Evolutionary conservation across 768 basidiomycete species (phyloP).

Genomic region (Tubosaeta sp.): DNA sequence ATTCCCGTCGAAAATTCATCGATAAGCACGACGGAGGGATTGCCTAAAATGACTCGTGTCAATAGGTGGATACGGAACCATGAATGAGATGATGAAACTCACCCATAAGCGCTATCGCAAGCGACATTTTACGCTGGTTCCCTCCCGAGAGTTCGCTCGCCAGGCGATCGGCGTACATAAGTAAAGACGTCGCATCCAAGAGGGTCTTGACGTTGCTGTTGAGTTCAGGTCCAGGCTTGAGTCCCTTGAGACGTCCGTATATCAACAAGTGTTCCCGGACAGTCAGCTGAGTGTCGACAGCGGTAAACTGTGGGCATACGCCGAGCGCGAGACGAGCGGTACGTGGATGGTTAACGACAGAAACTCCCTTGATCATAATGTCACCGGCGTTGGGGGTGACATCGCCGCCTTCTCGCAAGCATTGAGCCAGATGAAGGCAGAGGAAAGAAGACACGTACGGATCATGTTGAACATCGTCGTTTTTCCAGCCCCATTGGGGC

Average conservation of each 20-base stretch:
- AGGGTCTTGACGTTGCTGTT: constrained; percentile 51
- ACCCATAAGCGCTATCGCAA: constrained; percentile 77
- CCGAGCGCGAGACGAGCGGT: constrained; percentile 66
- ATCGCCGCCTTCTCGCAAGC: constrained; percentile 52
- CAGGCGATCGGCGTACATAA: constrained; percentile 60
- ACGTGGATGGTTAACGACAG: constrained; percentile 60
- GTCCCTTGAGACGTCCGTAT: constrained; percentile 72
- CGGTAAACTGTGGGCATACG: constrained; percentile 82
- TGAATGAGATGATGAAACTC: neutral
- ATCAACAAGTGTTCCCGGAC: constrained; percentile 72
- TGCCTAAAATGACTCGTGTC: constrained; percentile 43
- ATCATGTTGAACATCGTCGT: constrained; percentile 81
- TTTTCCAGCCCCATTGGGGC: constrained; percentile 83
- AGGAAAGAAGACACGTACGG: constrained; percentile 39
- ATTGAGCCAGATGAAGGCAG: neutral
- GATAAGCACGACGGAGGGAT: constrained; percentile 72
- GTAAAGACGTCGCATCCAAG: constrained; percentile 54
- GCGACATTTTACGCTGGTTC: constrained; percentile 70
- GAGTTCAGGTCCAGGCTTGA: constrained; percentile 47
- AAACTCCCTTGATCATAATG: constrained; percentile 60
- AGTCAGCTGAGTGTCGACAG: constrained; percentile 73
- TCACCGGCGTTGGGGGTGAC: constrained; percentile 65
- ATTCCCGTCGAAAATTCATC: constrained; percentile 84
- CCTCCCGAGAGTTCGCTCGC: constrained; percentile 76
- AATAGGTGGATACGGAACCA: neutral